Evolutionary conservation across 306 rosid species (phyloP), one percentile per base, ranked within the genome.

Genomic region (Rosa lucieae): DNA sequence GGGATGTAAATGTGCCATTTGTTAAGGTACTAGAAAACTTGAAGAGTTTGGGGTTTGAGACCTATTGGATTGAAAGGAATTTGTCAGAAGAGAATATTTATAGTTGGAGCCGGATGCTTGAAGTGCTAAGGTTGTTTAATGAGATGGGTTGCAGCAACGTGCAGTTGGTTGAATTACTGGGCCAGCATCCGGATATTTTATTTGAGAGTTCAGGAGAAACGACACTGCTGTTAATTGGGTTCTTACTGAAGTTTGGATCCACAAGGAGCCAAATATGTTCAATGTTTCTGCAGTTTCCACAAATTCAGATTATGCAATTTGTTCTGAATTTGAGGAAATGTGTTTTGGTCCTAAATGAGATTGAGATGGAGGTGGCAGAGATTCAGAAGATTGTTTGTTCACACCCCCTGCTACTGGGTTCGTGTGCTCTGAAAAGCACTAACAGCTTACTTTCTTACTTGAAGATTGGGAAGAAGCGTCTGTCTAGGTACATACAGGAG

Each of bases 391-490:
- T 94, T 74, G 58, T 92, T 55, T 56, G 74, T 68, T 88, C 86
- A 74, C 90, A 86, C 44, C 58, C 93, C 52, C 51, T 86, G 63
- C 14, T 87, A 74, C 56, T 90, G 58, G 98, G 97, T 51, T 89
- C 90, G 5, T 86, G 61, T 82, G 72, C 87, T 49, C 29, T 92
- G 78, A 92, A 88, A 79, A 92, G 46, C 71, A 75, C 89, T 3
- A 89, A 49, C 78, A 89, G 86, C 78, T 85, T 94, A 82, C 82
- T 84, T 10, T 1, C 70, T 66, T 43, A 15, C 67, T 83, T 92
- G 88, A 88, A 86, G n/a, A 86, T 79, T 7, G 98, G 98, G 44
- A 90, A 89, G 90, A 87, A 84, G 81, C 86, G 90, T 44, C 78
- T 92, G 47, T 62, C 87, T 66, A 75, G 63, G 11, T 8, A 89